Base-by-base conservation (phyloP, 1,139 yeast species). In the Yamadazyma sp. region DNA sequence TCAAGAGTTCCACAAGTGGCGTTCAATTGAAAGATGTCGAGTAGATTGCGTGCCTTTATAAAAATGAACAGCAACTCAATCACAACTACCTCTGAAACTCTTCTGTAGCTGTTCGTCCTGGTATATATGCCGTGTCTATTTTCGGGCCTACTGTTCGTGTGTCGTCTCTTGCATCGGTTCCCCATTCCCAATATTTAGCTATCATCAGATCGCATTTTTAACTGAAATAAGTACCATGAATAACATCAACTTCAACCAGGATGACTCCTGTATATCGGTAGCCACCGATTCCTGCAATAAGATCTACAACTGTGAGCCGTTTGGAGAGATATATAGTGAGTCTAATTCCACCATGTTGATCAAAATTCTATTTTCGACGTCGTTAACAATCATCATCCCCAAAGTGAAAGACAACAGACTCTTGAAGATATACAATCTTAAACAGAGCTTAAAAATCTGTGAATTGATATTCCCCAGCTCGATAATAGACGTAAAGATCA, bases 331-430 rank as follows among this genome's bases (percentile, higher is more conserved):
- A 45, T 67, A 67, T 23, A 34, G 29, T 15, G 49, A 47, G 11
- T 37, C 38, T 2, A 32, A 44, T 9, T 67, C 72, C 11, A 64
- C 73, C 1, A 51, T 61, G 6, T 57, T 59, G 42, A 51, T 80
- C 18, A 83, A 82, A 48, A 82, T 84, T 83, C 66, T 85, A 8
- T 84, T 82, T 51, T 79, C 87, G 5, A 82, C 91, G 0, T 81
- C 88, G 3, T 61, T 85, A 29, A 71, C 86, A 1, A 83, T 86
- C 1, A 69, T 83, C 2, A 84, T 81, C 1, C 85, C 75, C 3
- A 56, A 62, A 35, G 43, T 74, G 1, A 59, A 63, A 41, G 69
- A 77, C 34, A 62, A 71, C 37, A 55, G 87, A 41, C 51, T 81
- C 42, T 62, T 84, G 30, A 78, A 78, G 46, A 79, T 85, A 16